Evolutionary conservation across 306 rosid species (phyloP), one percentile per base, ranked within the genome.

Genomic region (Vicia sativa): DNA sequence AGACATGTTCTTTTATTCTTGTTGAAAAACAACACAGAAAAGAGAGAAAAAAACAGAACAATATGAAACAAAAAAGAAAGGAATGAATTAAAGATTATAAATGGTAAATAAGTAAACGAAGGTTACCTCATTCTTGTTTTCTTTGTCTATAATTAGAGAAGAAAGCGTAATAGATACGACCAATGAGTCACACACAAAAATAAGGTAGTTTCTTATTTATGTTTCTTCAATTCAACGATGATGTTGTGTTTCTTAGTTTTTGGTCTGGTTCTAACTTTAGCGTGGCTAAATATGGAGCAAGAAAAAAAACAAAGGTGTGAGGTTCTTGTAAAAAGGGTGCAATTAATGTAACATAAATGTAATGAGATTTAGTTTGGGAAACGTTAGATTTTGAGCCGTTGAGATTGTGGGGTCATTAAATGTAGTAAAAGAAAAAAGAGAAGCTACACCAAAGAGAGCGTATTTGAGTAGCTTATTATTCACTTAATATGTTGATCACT

Each of bases 341-440:
- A 57, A 26, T 39, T 23, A 59, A 59, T 48, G 9, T 15, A 60
- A 62, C 10, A 31, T 9, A 2, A 5, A 15, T 0, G 44, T 16
- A 15, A 15, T 26, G 23, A 21, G 23, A 21, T 21, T 1, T n/a
- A 34, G 45, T 75, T 52, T 38, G 58, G 16, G 67, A 73, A 46
- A 67, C 75, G 82, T 78, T 73, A 52, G 26, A 14, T 73, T 78
- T 19, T 78, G 62, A 46, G 4, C 78, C 82, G 82, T 78, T 78
- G 77, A 50, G 67, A 37, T 78, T 67, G 82, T 78, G 62, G 78
- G 71, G 78, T 42, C 38, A 7, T 62, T 13, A 35, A 29, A 50
- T 15, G 35, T 29, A 29, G 9, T 1, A 6, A 58, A 73, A 67
- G 31, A 35, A 11, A 50, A 71, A 72, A 21, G 9, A 54, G 25